Base-by-base conservation (phyloP, 768 basidiomycete species). In the Pisolithus microcarpus region DNA sequence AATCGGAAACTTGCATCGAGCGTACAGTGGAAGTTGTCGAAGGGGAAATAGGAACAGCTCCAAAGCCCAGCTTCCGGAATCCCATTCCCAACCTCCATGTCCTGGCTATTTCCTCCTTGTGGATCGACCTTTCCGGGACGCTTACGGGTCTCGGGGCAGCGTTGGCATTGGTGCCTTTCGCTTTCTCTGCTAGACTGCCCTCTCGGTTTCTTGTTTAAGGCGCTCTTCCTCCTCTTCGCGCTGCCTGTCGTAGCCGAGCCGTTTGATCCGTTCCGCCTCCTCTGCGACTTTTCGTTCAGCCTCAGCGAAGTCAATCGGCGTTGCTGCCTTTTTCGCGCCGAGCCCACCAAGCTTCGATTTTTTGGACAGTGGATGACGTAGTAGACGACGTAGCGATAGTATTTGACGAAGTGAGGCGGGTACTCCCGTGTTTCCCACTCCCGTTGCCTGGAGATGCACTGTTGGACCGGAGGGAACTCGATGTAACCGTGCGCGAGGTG, bases 211-310 rank as follows among this genome's bases (percentile, higher is more conserved):
- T 56, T 80, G 78, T 55, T 75, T 74, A 34, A 78, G 80, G 60
- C 80, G 82, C 57, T 85, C 88, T 62, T 93, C 92, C 19, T 84
- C 84, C 60, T 87, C 88, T 65, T 96, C 91, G 38, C 81, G 74
- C 61, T 84, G 78, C 18, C 88, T 78, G 64, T 96, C 91, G 62
- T 97, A 96, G 0, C 94, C 95, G 16, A 96, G 78, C 58, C 93
- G 83, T 65, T 89, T 87, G 65, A 93, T 80, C 51, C 92, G 78
- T 67, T 94, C 94, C 23, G 91, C 93, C 65, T 98, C 96, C 61
- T 92, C 94, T 24, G 78, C 64, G 0, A 96, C 96, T 58, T 86
- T 87, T 26, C 85, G 75, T 66, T 98, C 94, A 0, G 92, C 96
- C 59, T 91, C 91, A 18, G 87, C 96, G 64, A 99, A 99, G 69